Percentiles rank a stretch among this genome's conserved stretches.
Conservation (phyloP, 164 flowering plant genomes). For the Liquidambar formosana region DNA sequence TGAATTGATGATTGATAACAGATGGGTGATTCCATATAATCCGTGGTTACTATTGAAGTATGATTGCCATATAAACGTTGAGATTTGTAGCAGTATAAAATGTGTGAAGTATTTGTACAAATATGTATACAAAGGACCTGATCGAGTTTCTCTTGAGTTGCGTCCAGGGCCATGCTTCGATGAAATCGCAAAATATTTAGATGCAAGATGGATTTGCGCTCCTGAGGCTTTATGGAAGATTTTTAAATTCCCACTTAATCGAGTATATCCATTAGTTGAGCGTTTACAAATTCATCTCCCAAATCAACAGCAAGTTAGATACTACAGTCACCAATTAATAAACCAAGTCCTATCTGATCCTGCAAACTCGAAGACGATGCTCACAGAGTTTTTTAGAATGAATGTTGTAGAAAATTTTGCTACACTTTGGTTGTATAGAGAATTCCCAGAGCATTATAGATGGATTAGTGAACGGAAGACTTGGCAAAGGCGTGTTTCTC, state of each 20-base stretch:
- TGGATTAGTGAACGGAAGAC: background rate
- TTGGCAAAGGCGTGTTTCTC: background rate
- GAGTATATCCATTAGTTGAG: slow-evolving; percentile 6
- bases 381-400: slow-evolving; percentile 1
- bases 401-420: background rate
- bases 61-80: slow-evolving; percentile 9
- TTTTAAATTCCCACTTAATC: background rate
- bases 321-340: background rate
- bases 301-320: background rate
- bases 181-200: background rate
- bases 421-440: background rate
- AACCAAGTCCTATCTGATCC: background rate
- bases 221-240: slow-evolving; percentile 7
- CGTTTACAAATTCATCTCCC: slow-evolving; percentile 1
- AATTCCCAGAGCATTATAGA: background rate
- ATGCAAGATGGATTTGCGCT: slow-evolving; percentile 14
- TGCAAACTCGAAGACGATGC: background rate
- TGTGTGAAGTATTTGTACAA: slow-evolving; percentile 1
- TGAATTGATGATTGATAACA: background rate
- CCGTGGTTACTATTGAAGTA: slow-evolving; percentile 1
- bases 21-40: slow-evolving; percentile 2
- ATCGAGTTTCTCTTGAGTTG: slow-evolving; percentile 5
- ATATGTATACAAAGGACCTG: slow-evolving; percentile 11
- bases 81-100: background rate
- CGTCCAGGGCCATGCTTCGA: background rate